Conservation (phyloP, 2,329 filamentous ascomycete genomes). For the Exophiala mesophila region DNA sequence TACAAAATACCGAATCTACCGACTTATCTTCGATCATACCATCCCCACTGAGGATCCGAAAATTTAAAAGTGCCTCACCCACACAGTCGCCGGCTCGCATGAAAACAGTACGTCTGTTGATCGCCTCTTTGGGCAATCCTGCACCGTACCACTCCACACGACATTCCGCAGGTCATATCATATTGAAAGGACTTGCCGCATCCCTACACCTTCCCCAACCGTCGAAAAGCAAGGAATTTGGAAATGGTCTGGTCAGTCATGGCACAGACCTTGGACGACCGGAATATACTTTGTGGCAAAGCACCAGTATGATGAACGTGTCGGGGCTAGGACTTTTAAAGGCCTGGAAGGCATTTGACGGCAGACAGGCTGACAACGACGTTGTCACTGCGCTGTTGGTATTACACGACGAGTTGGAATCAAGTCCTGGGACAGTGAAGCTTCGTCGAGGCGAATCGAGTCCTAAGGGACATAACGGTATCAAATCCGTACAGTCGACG, state of each 20-base stretch:
- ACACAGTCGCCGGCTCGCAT: constrained; percentile 3
- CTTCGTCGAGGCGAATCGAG: constrained; percentile 55
- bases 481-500: constrained; percentile 55
- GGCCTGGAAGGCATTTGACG: constrained; percentile 56
- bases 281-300: constrained; percentile 68
- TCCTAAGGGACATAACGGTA: constrained; percentile 67
- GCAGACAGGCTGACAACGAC: constrained; percentile 28
- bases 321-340: constrained; percentile 66
- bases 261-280: constrained; percentile 40
- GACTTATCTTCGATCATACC: constrained; percentile 13
- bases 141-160: constrained; percentile 69
- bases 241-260: constrained; percentile 48
- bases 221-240: constrained; percentile 40
- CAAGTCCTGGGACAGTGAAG: constrained; percentile 61
- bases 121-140: constrained; percentile 86
- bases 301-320: constrained; percentile 75
- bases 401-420: constrained; percentile 84
- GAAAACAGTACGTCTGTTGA: constrained; percentile 55
- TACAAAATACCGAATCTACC: neutral
- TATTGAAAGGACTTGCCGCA: constrained; percentile 59
- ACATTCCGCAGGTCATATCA: constrained; percentile 80
- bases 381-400: constrained; percentile 58
- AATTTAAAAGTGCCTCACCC: constrained; percentile 2
- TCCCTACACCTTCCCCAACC: constrained; percentile 51
- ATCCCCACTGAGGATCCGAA: constrained; percentile 15